Conservation (phyloP, 2,329 filamentous ascomycete species). For the Pseudomassariella vexata region DNA sequence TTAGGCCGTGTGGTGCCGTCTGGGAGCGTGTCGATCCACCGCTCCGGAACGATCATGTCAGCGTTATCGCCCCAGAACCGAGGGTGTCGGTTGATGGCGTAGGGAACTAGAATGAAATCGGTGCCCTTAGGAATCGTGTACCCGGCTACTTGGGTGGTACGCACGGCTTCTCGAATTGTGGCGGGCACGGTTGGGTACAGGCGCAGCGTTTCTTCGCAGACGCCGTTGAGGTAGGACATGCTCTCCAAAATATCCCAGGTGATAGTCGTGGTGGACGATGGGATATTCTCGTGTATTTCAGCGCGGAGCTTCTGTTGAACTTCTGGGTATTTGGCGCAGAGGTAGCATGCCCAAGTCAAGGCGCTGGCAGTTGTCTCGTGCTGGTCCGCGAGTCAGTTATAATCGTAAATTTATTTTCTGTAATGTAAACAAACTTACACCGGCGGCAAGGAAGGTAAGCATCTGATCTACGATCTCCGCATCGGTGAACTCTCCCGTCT, state of each 20-base stretch:
- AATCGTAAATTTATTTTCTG: constrained; percentile 12
- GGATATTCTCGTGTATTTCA: too few species aligned
- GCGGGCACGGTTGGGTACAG: constrained; percentile 34
- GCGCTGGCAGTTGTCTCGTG: constrained; percentile 63
- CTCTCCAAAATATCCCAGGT: too few species aligned
- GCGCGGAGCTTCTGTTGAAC: constrained; percentile 53
- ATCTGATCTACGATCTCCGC: constrained; percentile 47
- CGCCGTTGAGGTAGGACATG: constrained; percentile 33
- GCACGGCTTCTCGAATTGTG: constrained; percentile 54
- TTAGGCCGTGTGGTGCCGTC: constrained; percentile 34
- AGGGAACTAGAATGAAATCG: constrained; percentile 50
- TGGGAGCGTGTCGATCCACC: constrained; percentile 61
- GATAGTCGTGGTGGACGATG: too few species aligned
- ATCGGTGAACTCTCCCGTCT: constrained; percentile 46
- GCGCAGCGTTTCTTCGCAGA: constrained; percentile 40
- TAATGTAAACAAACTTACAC: constrained; percentile 39
- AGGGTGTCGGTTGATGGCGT: constrained; percentile 57
- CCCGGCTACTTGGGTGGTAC: constrained; percentile 50
- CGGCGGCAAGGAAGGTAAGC: constrained; percentile 49
- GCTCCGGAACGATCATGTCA: constrained; percentile 60
- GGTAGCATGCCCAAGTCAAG: constrained; percentile 56
- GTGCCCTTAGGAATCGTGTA: constrained; percentile 62
- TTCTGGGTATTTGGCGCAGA: constrained; percentile 52
- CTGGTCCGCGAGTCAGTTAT: constrained; percentile 14
- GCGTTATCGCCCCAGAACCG: constrained; percentile 65